phyloP scores from a whole-genome alignment of 208 protist species.

The Trypanosoma theileri region DNA sequence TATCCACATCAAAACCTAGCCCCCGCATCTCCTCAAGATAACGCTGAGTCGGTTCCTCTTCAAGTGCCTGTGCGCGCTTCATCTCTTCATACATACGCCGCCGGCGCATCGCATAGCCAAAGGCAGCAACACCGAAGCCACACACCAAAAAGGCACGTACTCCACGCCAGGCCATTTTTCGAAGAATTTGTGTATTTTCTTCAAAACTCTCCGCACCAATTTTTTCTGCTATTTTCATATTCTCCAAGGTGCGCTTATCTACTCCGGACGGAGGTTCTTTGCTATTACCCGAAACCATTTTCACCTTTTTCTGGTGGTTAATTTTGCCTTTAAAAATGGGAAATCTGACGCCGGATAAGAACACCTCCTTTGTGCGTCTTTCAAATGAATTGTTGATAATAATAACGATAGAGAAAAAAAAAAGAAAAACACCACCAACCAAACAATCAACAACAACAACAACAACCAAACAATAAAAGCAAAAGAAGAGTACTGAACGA shows the following conservation, averaged over 20 bases:
- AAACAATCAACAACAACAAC: too few species aligned
- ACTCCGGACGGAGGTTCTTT: constrained; percentile 12
- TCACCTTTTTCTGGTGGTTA: neutral
- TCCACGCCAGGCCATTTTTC: constrained; percentile 59
- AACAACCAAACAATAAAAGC: too few species aligned
- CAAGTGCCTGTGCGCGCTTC: neutral
- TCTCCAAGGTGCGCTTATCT: constrained; percentile 47
- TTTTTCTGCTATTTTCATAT: constrained; percentile 54
- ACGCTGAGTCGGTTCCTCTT: constrained; percentile 60
- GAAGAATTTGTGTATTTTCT: constrained; percentile 77
- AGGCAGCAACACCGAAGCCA: constrained; percentile 47
- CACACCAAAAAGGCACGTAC: constrained; percentile 67
- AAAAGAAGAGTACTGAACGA: too few species aligned
- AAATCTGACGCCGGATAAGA: neutral
- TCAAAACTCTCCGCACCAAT: constrained; percentile 70
- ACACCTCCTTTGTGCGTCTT: neutral
- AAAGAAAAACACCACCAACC: too few species aligned
- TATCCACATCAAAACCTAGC: constrained; percentile 82
- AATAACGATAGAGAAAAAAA: too few species aligned
- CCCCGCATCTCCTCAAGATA: constrained; percentile 84
- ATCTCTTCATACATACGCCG: constrained; percentile 18
- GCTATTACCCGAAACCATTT: neutral
- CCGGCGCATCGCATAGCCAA: constrained; percentile 49
- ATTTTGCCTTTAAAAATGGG: neutral
- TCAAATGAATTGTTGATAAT: too few species aligned